These are phyloP conservation scores for Orbilia ellipsospora DNA, from an alignment of 2,329 filamentous ascomycete species.

Conservation along the genomic window DNA sequence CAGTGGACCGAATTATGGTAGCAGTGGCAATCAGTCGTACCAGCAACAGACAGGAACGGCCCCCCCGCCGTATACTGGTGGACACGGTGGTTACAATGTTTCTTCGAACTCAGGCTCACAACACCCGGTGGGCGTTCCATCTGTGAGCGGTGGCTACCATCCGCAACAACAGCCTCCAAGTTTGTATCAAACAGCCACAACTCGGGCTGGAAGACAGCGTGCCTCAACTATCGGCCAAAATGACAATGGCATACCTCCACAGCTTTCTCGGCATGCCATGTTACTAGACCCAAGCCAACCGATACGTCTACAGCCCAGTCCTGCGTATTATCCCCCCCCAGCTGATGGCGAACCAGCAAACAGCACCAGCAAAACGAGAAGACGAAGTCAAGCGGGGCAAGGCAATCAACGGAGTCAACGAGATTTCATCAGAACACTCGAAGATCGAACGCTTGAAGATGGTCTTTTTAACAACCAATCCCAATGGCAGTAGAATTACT, in stretches of 20 bases:
- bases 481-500: slow-evolving; percentile 73
- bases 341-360: slow-evolving; percentile 83
- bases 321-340: slow-evolving; percentile 95
- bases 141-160: slow-evolving; percentile 52
- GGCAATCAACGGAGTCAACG: slow-evolving; percentile 69
- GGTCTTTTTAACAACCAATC: slow-evolving; percentile 80
- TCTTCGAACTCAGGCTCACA: slow-evolving; percentile 11
- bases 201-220: slow-evolving; percentile 84
- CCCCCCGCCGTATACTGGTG: slow-evolving; percentile 36
- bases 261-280: slow-evolving; percentile 93
- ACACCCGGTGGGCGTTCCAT: slow-evolving; percentile 15
- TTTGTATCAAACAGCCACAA: slow-evolving; percentile 78
- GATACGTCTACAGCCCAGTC: slow-evolving; percentile 92
- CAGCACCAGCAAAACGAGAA: slow-evolving; percentile 70
- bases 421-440: slow-evolving; percentile 93
- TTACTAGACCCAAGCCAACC: slow-evolving; percentile 95
- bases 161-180: slow-evolving; percentile 71
- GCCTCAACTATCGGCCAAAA: slow-evolving; percentile 97
- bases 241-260: slow-evolving; percentile 88
- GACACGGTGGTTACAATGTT: slow-evolving; percentile 35
- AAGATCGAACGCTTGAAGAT: slow-evolving; percentile 93
- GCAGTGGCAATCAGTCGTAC: slow-evolving; percentile 59
- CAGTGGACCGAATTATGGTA: slow-evolving; percentile 56
- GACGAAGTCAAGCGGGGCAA: slow-evolving; percentile 48
- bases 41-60: slow-evolving; percentile 55